These are phyloP conservation scores for Penstemon eatonii DNA, from an alignment of 257 asterid genomes.

Conservation along the genomic window DNA sequence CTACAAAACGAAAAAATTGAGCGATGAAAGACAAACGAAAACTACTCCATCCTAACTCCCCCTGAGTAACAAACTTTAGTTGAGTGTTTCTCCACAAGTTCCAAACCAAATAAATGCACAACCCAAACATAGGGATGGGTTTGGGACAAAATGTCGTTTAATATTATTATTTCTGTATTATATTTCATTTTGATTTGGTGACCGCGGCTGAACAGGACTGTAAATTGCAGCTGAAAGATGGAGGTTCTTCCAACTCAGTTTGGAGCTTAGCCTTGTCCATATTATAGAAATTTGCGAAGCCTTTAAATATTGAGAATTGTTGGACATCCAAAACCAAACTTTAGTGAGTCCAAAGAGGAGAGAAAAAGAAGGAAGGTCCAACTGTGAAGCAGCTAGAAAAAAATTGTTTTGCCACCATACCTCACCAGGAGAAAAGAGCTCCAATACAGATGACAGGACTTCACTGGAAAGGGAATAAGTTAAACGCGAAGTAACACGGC, in stretches of 20 bases:
- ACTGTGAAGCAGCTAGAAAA: constrained; percentile 19
- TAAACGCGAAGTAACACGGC: constrained; percentile 82
- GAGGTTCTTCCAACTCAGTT: constrained; percentile 19
- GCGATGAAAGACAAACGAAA: no score
- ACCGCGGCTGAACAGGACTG: no score
- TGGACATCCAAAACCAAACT: constrained; percentile 8
- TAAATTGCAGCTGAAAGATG: background rate
- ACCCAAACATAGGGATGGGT: no score
- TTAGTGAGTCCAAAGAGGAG: constrained; percentile 1
- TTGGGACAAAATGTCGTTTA: no score
- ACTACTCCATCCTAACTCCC: no score
- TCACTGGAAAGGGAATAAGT: constrained; percentile 79
- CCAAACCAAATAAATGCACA: no score
- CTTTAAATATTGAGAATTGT: constrained; percentile 10
- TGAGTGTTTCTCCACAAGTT: no score
- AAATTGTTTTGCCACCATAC: constrained; percentile 41
- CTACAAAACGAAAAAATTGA: no score
- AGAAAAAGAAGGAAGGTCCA: constrained; percentile 2
- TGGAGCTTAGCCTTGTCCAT: constrained; percentile 22
- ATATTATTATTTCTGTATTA: no score
- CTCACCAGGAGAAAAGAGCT: constrained; percentile 94
- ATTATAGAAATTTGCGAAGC: background rate
- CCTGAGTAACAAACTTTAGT: no score
- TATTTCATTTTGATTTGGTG: no score
- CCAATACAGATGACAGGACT: constrained; percentile 86